phyloP scores from a whole-genome alignment of 2,329 filamentous ascomycete genomes.

The Penicillium nordicum region DNA sequence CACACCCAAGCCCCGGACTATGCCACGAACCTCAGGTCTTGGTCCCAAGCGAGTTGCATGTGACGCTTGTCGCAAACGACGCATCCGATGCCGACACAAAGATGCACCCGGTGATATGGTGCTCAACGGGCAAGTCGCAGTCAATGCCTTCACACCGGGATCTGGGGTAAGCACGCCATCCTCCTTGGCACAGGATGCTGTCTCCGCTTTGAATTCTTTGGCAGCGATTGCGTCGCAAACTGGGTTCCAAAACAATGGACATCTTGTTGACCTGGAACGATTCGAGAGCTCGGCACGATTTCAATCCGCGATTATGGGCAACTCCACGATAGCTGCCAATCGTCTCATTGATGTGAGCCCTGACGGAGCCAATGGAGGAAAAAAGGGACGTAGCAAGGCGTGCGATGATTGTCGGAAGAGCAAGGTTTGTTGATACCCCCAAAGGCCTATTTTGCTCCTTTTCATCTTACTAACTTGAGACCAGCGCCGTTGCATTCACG shows the following conservation, averaged over 20 bases:
- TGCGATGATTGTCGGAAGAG: constrained; percentile 65
- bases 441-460: not conserved
- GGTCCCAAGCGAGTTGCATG: constrained; percentile 60
- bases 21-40: constrained; percentile 56
- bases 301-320: constrained; percentile 25
- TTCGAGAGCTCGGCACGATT: constrained; percentile 29
- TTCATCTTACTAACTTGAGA: constrained; percentile 19
- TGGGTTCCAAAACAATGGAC: constrained; percentile 28
- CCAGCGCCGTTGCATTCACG: constrained; percentile 64
- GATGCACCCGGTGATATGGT: constrained; percentile 44
- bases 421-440: constrained; percentile 51
- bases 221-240: constrained; percentile 39
- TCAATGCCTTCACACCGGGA: constrained; percentile 30
- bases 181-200: constrained; percentile 37
- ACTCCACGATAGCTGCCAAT: constrained; percentile 25
- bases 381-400: constrained; percentile 61
- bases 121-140: constrained; percentile 27
- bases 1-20: constrained; percentile 40
- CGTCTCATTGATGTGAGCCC: constrained; percentile 32
- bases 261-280: constrained; percentile 26
- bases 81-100: constrained; percentile 63
- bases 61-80: constrained; percentile 59
- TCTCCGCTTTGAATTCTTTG: constrained; percentile 38
- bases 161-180: constrained; percentile 31
- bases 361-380: constrained; percentile 41